Conservation (phyloP, 805 yeast species). For the Teunomyces funiuensis region DNA sequence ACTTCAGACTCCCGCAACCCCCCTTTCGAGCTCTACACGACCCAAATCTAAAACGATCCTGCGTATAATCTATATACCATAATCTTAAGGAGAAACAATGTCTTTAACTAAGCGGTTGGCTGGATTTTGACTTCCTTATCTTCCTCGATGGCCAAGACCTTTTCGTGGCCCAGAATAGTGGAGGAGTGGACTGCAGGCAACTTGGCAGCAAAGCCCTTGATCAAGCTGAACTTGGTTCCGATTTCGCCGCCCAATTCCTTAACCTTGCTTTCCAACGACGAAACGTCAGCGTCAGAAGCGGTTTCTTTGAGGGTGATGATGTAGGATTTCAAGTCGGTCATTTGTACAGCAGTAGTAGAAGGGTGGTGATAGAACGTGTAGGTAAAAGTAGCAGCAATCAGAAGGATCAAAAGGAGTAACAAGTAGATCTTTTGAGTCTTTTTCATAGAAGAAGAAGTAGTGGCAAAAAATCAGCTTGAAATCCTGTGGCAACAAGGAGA, state of each 20-base stretch:
- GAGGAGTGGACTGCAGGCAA: constrained; percentile 54
- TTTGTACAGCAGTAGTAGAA: constrained; percentile 8
- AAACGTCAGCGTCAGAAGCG: constrained; percentile 39
- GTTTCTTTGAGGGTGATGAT: constrained; percentile 49
- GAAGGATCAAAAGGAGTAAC: constrained; percentile 7
- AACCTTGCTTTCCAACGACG: constrained; percentile 48
- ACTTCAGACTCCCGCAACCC: too few species aligned
- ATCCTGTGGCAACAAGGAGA: background rate
- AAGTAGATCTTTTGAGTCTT: constrained; percentile 5
- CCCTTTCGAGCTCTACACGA: too few species aligned
- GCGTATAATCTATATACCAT: background rate
- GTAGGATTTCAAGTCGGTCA: constrained; percentile 34
- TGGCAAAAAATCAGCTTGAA: background rate
- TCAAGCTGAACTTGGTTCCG: constrained; percentile 58
- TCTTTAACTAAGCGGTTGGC: background rate
- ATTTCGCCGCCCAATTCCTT: constrained; percentile 58
- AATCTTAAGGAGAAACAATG: background rate
- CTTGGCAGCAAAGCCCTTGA: constrained; percentile 65
- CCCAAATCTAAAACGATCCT: background rate
- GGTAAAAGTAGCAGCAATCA: constrained; percentile 8
- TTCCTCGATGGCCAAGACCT: constrained; percentile 62
- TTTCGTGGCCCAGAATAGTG: constrained; percentile 47
- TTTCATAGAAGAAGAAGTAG: constrained; percentile 4
- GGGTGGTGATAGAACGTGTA: constrained; percentile 2
- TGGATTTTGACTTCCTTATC: constrained; percentile 62